Evolutionary conservation across 352 stramenopile genomes (phyloP), one percentile per base, ranked within the genome.

Genomic region (Saprolegnia parasitica): DNA sequence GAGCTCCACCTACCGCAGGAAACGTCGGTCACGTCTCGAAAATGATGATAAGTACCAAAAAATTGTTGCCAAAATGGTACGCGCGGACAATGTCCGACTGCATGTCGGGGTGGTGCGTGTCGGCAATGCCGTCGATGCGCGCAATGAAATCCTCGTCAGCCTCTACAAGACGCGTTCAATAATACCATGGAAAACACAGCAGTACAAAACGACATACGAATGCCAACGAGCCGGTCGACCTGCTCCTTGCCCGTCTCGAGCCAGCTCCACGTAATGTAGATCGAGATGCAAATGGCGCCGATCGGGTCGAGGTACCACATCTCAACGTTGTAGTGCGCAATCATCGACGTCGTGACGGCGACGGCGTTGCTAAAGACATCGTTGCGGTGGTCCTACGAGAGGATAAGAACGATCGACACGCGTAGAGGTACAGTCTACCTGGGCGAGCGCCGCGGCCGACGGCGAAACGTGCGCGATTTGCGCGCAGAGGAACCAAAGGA

Each of bases 31-130:
- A n/a, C 1, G 15, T 37, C 37, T 52, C 23, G 15, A 49, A 42
- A 11, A 37, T n/a, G 21, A 26, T 6, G 15, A 4, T 18, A 4
- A n/a, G 13, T 61, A 71, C 86, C 26, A 98, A 78, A 73, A 98
- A 99, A 74, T 98, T 97, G 72, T 95, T 96, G 67, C 96, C 96
- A 75, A 98, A 99, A 73, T 98, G 94, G 76, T 99, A 99, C 8
- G 90, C 90, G 24, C 90, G 86, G 26, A 96, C 80, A 35, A 98
- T 96, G 74, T 99, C 96, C 1, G 96, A 90, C 66, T 87, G 79
- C 81, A 99, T 96, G 55, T 86, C 68, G 11, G 83, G 83, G 66
- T 96, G 89, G 71, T 96, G 89, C 46, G 87, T 77, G 63, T 96
- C 81, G 1, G 88, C 92, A n/a, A 98, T 79, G 32, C 89, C 72